Base-by-base conservation (phyloP, 306 rosid species). In the Mimosa pudica region DNA sequence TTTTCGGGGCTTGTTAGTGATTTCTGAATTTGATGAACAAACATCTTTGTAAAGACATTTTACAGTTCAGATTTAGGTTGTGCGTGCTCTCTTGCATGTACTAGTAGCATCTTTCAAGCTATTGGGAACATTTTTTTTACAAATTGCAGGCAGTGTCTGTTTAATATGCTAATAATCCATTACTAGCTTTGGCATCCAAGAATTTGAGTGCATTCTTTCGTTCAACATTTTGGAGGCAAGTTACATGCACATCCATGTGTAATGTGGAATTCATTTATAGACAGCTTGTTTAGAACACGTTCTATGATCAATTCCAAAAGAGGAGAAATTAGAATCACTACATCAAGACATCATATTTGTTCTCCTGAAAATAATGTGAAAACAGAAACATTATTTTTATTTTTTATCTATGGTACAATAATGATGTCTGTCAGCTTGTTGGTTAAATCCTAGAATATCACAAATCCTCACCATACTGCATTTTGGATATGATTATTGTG, bases 401-500 rank as follows among this genome's bases (percentile, higher is more conserved):
- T 38, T 69, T 41, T 47, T 2, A 11, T 47, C 13, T 3, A 48
- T 47, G 11, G 44, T 38, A 69, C 60, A 66, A 14, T 71, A 65
- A 38, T 61, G n/a, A 14, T 18, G 51, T 63, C 66, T 61, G n/a
- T n/a, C n/a, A n/a, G 41, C 77, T 70, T 44, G 65, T 62, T 66
- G 38, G 64, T 18, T 63, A 51, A 48, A 51, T 77, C 54, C 64
- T 13, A 46, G 47, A 32, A 32, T 54, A 65, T 78, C 45, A 70
- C 32, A 79, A 58, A 57, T 66, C 35, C 61, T 78, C 58, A 20
- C 68, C 33, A 60, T 16, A 45, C 44, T 38, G 20, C 62, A 75
- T 12, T 36, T 24, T 70, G 45, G 45, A 74, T 79, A 49, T 64
- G 54, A 48, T 83, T 48, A 68, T 74, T 79, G 61, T 35, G 68